A percentile compares a stretch with the other conserved stretches of the same genome.
These are phyloP conservation scores for Eucalyptus cloeziana DNA, from an alignment of 345 rosid species.

Conservation along the genomic window DNA sequence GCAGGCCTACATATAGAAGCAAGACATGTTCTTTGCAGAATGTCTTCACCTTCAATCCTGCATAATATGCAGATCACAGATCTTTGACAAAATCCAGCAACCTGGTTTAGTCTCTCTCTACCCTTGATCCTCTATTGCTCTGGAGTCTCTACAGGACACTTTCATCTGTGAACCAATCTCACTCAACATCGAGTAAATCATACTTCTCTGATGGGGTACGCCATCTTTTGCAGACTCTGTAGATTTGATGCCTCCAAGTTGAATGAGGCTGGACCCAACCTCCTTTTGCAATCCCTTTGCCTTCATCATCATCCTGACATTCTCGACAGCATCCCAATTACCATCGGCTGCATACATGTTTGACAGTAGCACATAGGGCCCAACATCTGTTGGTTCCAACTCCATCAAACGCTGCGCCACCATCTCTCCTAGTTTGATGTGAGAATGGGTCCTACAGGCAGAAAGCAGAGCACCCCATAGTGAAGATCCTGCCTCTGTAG, in stretches of 20 bases:
- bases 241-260: not conserved
- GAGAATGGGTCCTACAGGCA: constrained; percentile 15
- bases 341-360: constrained; percentile 41
- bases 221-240: not conserved
- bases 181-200: constrained; percentile 32
- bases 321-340: constrained; percentile 45
- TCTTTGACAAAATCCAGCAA: not conserved
- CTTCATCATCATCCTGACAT: constrained; percentile 25
- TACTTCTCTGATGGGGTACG: constrained; percentile 4
- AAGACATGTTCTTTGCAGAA: not conserved
- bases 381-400: constrained; percentile 31
- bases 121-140: not conserved
- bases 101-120: not conserved
- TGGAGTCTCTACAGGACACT: not conserved
- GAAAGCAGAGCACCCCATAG: constrained; percentile 24
- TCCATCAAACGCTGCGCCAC: constrained; percentile 28
- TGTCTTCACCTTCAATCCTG: not conserved
- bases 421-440: constrained; percentile 31
- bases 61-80: not conserved
- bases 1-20: not conserved
- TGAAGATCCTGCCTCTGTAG: constrained; percentile 11
- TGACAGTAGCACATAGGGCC: constrained; percentile 35
- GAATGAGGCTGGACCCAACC: constrained; percentile 1
- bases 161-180: constrained; percentile 28
- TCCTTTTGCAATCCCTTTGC: constrained; percentile 15